Base-by-base conservation (phyloP, 2,329 filamentous ascomycete genomes). In the Pseudohalonectria lignicola region DNA sequence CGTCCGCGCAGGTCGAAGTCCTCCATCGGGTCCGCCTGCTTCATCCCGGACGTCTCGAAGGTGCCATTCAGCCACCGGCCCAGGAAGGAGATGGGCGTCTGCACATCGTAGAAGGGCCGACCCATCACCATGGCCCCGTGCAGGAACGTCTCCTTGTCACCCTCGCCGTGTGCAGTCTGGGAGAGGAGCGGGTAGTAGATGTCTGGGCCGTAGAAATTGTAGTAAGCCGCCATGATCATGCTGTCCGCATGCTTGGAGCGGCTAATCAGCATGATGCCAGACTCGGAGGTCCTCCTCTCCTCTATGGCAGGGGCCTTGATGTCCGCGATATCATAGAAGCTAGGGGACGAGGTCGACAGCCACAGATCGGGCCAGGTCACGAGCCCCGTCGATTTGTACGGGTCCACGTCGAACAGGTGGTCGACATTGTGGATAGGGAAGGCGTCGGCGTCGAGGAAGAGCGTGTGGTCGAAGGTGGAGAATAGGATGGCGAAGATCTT, bases 301-400 rank as follows among this genome's bases (percentile, higher is more conserved):
- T 52, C 45, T 2, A 47, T 41, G 12, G 59, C 43, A 3, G 61
- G 57, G 3, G 53, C 48, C 5, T 44, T 10, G 13, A 58, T 50
- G 31, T 51, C 54, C 10, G 63, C 54, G 32, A 72, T 62, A 21
- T 61, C 49, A 48, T 66, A 71, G 49, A 64, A 68, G 31, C 54
- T 49, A 0, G 59, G 57, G 1, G 63, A 65, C 4, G 56, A 52
- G 0, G 61, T 63, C 4, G 59, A 52, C 19, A 56, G 55, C 63
- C 64, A 71, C 47, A 64, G 72, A 48, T 77, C 74, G 13, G 73
- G 72, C 71, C 71, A 78, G 13, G 66, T 63, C 13, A 78, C 59
- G 37, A 76, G 54, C 12, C 74, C 74, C 1, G 60, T 62, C 2
- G 65, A 64, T 5, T 46, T 58, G 51, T 69, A 77, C 1, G 70